Evolutionary conservation across 345 rosid genomes (phyloP).

Genomic region (Capsella bursapastoris): DNA sequence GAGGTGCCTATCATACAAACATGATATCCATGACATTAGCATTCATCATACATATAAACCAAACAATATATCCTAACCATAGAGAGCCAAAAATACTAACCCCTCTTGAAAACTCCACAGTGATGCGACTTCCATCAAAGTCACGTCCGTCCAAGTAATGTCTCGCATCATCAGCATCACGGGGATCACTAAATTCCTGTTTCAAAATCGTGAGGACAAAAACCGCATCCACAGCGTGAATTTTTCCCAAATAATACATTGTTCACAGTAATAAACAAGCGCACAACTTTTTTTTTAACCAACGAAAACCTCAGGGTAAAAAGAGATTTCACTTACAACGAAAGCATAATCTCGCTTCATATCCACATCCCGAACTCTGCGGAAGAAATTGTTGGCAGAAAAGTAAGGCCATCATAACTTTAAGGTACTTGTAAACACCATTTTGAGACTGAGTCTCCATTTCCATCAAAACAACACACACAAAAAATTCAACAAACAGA

Average conservation of each 20-base stretch:
- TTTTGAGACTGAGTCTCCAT: conserved; percentile 76
- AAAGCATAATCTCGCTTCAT: conserved; percentile 99
- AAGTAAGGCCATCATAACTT: conserved; percentile 95
- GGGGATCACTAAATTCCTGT: conserved; percentile 92
- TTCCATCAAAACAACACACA: conserved; percentile 63
- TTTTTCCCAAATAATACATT: conserved; percentile 11
- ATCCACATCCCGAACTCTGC: conserved; percentile 99
- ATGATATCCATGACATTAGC: background rate
- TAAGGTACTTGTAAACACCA: conserved; percentile 91
- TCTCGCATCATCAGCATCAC: conserved; percentile 97
- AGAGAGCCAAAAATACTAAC: conserved; percentile 44
- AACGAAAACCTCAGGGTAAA: background rate
- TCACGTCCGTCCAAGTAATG: conserved; percentile 80
- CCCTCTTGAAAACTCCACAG: conserved; percentile 92
- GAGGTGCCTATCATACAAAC: conserved; percentile 62
- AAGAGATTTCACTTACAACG: conserved; percentile 60
- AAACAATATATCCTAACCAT: background rate
- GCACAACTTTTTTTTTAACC: background rate
- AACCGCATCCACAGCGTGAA: conserved; percentile 13
- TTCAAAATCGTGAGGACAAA: background rate
- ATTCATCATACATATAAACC: background rate
- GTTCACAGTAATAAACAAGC: background rate
- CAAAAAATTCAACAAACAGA: conserved; percentile 54
- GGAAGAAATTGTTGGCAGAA: conserved; percentile 88
- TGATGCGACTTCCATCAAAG: conserved; percentile 84